Base-by-base conservation (phyloP, 176 grass and related monocot genomes). In the Oryza glumipatula region DNA sequence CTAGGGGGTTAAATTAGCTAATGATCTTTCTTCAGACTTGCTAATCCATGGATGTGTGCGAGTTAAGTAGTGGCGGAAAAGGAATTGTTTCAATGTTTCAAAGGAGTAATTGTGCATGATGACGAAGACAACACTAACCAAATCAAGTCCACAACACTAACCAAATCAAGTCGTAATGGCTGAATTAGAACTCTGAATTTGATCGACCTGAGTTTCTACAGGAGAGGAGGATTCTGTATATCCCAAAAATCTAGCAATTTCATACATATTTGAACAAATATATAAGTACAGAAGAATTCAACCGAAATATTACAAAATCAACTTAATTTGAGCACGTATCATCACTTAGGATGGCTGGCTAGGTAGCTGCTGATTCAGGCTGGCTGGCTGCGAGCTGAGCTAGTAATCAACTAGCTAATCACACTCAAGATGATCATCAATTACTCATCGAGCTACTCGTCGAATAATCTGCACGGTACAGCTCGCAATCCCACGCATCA, bases 401-500 rank as follows among this genome's bases (percentile, higher is more conserved):
- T 9, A 72, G 24, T 64, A 60, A 81, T 4, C 22, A 23, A n/a
- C 21, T 63, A 63, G 58, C 58, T 63, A 63, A 22, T 63, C 58
- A 23, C 58, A 63, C 58, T 30, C 12, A 4, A 4, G 7, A 56
- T 21, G 7, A 56, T 21, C 54, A 36, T 84, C 60, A 84, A 81
- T 30, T 61, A 3, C 51, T 9, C 1, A 65, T 9, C 0, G 66
- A 70, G 54, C 13, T 65, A 33, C 38, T 51, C 22, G 43, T 51
- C 22, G 43, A 52, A 72, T 81, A 52, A 72, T 81, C 76, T 19
- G 33, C 2, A 5, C 12, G 24, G 68, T 73, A 86, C 24, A 86
- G 14, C 9, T 78, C 36, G 19, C 79, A 78, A 26, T 73, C 88
- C 88, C 78, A 86, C 6, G 60, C 23, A 33, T 87, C 85, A 61